Evolutionary conservation across 257 asterid genomes (phyloP).

Genomic region (Anisodus acutangulus): DNA sequence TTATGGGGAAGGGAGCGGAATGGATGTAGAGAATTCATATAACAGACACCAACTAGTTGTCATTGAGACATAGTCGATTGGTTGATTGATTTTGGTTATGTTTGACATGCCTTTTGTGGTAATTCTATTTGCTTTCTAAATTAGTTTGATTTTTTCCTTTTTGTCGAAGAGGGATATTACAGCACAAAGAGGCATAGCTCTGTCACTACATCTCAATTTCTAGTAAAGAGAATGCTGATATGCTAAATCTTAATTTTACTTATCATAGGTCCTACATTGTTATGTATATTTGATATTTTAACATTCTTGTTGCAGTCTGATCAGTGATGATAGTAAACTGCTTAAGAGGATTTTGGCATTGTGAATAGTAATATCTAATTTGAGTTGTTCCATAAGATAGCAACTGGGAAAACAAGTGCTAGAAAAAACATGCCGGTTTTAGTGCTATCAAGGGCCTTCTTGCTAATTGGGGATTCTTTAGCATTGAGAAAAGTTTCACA

Average conservation of each 20-base stretch:
- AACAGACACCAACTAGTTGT: conserved; percentile 14
- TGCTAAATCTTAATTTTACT: conserved; percentile 4
- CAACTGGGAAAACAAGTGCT: conserved; percentile 9
- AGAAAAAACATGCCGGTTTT: conserved; percentile 52
- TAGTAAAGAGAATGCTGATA: conserved; percentile 9
- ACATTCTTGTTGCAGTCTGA: conserved; percentile 24
- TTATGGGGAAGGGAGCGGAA: background rate
- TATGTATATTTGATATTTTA: background rate
- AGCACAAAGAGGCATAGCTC: background rate
- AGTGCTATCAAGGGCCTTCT: conserved; percentile 36
- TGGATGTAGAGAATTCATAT: background rate
- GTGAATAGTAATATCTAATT: background rate
- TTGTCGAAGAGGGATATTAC: background rate
- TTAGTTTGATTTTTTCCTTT: background rate
- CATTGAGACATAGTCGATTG: background rate
- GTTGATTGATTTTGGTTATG: background rate
- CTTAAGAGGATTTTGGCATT: conserved; percentile 26
- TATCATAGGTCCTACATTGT: background rate
- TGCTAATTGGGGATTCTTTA: conserved; percentile 42
- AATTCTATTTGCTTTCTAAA: background rate
- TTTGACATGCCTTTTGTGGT: background rate
- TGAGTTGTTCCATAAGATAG: conserved; percentile 31
- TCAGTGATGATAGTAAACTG: conserved; percentile 13
- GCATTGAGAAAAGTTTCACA: conserved; percentile 46
- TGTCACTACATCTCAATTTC: conserved; percentile 8